These are phyloP conservation scores for Strombidium stylifer DNA, from an alignment of 73 alveolate genomes.

Conservation along the genomic window DNA sequence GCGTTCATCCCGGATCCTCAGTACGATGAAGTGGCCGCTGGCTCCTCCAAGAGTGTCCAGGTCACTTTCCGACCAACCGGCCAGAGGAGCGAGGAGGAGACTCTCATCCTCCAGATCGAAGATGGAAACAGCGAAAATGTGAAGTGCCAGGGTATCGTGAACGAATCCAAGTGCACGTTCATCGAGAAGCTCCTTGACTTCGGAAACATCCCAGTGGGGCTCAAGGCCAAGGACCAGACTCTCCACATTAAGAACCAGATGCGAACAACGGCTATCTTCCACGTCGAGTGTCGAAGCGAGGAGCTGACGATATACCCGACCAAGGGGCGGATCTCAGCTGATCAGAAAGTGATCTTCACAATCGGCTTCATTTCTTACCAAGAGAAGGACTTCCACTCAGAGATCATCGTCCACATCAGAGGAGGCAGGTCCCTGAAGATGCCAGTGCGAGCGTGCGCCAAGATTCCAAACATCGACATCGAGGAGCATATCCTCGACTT, in stretches of 20 bases:
- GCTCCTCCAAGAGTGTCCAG: constrained; percentile 61
- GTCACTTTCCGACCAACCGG: constrained; percentile 87
- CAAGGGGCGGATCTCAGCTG: constrained; percentile 75
- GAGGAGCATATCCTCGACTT: constrained; percentile 89
- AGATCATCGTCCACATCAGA: constrained; percentile 89
- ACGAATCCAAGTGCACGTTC: constrained; percentile 83
- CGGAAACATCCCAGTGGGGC: constrained; percentile 80
- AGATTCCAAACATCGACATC: constrained; percentile 91
- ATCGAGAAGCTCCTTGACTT: constrained; percentile 73
- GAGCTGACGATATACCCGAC: constrained; percentile 71
- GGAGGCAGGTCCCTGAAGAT: constrained; percentile 89
- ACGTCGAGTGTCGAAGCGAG: constrained; percentile 57
- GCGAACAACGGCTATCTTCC: constrained; percentile 81
- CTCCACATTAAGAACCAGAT: constrained; percentile 73
- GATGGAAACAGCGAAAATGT: constrained; percentile 82
- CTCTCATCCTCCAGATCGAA: constrained; percentile 75
- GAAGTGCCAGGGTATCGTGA: constrained; percentile 83
- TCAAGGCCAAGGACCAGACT: constrained; percentile 68
- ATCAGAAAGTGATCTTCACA: constrained; percentile 72
- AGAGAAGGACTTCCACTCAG: constrained; percentile 84
- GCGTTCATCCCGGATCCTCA: constrained; percentile 78
- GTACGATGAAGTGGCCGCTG: constrained; percentile 76
- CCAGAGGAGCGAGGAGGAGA: constrained; percentile 85
- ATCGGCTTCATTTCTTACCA: constrained; percentile 81
- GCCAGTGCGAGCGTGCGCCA: constrained; percentile 88